Evolutionary conservation across 1,139 yeast genomes (phyloP), one percentile per base, ranked within the genome.

Genomic region (Saccharomyces hybrid): DNA sequence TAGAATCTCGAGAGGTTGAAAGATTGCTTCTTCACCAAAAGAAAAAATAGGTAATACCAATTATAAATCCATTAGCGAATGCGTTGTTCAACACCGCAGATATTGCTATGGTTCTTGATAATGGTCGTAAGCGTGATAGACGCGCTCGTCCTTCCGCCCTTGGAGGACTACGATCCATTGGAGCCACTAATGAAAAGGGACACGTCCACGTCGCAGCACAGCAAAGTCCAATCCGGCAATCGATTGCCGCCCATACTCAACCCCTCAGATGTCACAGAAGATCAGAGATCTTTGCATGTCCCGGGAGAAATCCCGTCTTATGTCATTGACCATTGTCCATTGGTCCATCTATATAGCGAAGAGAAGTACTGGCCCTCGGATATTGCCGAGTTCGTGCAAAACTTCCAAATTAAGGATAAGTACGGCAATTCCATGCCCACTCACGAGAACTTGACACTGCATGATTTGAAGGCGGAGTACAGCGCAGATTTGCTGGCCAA

Each of bases 351-450:
- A 26, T 90, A 90, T 73, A 83, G 95, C 0, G 97, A 90, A 66
- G 97, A 90, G 64, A 73, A 77, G 55, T 90, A 89, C 67, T 73
- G 85, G 56, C 97, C 97, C 0, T 88, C 88, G 62, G 93, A 88
- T 62, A 78, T 89, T 51, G 78, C 76, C 51, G 79, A 85, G 49
- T 90, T 70, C 67, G 91, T 88, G 14, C 73, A 74, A 9, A 79
- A 86, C 65, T 84, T 88, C 70, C 63, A 74, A 69, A 8, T 72
- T 74, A 75, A 51, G 11, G 54, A 57, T 27, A 77, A 16, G 73
- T 72, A 48, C 2, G 58, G 61, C 1, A 46, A 63, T 48, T 50
- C 52, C 3, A 57, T 71, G 23, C 47, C 60, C 1, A 44, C 69
- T 78, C 78, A 9, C 74, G 74, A 53, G 3, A 56, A 58, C 3